Base-by-base conservation (phyloP, 108 stramenopile species). In the Chaetoceros tenuissimus region DNA sequence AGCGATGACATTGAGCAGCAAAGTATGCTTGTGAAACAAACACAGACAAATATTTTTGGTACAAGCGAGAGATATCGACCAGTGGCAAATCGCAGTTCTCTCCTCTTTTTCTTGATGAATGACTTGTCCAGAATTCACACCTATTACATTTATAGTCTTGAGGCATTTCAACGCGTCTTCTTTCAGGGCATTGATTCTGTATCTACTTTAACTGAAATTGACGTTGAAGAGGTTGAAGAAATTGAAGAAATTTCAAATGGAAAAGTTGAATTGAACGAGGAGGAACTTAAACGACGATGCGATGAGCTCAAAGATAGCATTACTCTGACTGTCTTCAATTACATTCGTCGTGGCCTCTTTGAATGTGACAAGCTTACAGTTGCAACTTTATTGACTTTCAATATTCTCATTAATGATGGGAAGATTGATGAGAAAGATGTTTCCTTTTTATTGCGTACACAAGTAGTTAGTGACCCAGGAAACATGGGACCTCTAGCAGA, bases 281-380 rank as follows among this genome's bases (percentile, higher is more conserved):
- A 89, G 13, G 57, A 78, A 21, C 31, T 85, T 17, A 64, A 69
- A 16, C 66, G 79, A 45, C 72, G 90, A 24, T 91, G 91, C 7
- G 28, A 54, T 3, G 79, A 80, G 49, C 78, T 94, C 13, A 80
- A 82, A 20, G 79, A 73, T 50, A 82, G 83, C 16, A 24, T 94
- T 47, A 81, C 91, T 44, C 80, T 94, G 62, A 80, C 87, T 2
- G 81, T 94, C 45, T 94, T 84, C 77, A 88, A 81, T 0, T 92
- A 86, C 85, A 91, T 94, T 10, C 74, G 77, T 46, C 75, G 94
- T 26, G 94, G 94, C 19, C 84, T 94, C 28, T 94, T 94, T 60
- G 91, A 90, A 66, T 56, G 83, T 22, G 91, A 94, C 71, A 94
- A 94, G 60, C 82, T 91, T 53, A 89, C 93, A 54, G 87, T 94